Percentiles rank a stretch among this genome's conserved stretches.
These are phyloP conservation scores for Metschnikowia gelsemii DNA, from an alignment of 805 yeast species.

Conservation along the genomic window DNA sequence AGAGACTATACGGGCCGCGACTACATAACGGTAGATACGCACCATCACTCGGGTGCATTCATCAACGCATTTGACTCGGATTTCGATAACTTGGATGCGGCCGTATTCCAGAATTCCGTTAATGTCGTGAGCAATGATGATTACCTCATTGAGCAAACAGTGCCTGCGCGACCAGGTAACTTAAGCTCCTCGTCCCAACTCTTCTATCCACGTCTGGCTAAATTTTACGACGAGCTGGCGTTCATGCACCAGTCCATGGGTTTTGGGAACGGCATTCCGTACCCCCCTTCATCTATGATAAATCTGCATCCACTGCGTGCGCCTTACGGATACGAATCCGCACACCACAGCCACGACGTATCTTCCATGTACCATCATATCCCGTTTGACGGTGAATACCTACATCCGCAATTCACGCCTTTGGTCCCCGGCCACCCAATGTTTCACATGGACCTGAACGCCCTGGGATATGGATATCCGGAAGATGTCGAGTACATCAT, in stretches of 20 bases:
- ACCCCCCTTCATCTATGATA: constrained; percentile 11
- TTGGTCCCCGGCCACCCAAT: constrained; percentile 9
- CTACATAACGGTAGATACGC: constrained; percentile 27
- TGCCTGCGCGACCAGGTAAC: constrained; percentile 33
- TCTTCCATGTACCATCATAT: constrained; percentile 8
- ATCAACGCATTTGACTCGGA: constrained; percentile 23
- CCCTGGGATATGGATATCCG: constrained; percentile 9
- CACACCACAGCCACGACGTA: constrained; percentile 7
- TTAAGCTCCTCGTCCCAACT: constrained; percentile 26
- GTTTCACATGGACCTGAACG: constrained; percentile 9
- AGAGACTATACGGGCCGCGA: constrained; percentile 21
- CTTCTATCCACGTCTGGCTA: constrained; percentile 21
- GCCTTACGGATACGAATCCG: constrained; percentile 9
- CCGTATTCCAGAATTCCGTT: constrained; percentile 22
- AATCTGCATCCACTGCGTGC: constrained; percentile 13
- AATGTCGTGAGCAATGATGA: constrained; percentile 45
- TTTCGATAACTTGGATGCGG: constrained; percentile 21
- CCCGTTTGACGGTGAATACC: constrained; percentile 14
- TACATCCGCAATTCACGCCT: constrained; percentile 13
- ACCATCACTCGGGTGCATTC: constrained; percentile 16
- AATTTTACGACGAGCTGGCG: constrained; percentile 14
- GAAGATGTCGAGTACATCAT: constrained; percentile 12
- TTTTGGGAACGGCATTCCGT: constrained; percentile 7
- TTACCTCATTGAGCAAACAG: constrained; percentile 51
- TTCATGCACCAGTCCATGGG: constrained; percentile 10